These are phyloP conservation scores for Penicillium herquei DNA, from an alignment of 495 filamentous ascomycete genomes.

Conservation along the genomic window DNA sequence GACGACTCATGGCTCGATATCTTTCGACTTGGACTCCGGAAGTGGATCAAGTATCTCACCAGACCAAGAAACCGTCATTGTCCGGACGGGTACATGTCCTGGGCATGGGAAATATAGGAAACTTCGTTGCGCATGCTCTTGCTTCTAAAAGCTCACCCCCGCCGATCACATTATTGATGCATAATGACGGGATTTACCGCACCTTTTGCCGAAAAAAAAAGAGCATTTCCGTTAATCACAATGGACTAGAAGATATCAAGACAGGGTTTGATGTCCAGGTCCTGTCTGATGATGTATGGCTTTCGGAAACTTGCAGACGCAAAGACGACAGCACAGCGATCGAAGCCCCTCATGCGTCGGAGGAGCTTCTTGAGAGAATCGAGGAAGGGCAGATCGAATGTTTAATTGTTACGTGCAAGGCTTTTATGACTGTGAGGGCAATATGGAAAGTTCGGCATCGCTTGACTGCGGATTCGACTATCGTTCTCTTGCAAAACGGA, in stretches of 20 bases:
- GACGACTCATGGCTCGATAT: constrained; percentile 10
- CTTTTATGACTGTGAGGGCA: constrained; percentile 53
- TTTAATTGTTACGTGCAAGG: constrained; percentile 70
- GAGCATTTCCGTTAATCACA: constrained; percentile 29
- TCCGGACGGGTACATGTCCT: constrained; percentile 58
- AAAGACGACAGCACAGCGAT: constrained; percentile 10
- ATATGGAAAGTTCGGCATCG: constrained; percentile 60
- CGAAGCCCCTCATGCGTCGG: constrained; percentile 7
- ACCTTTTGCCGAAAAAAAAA: constrained; percentile 29
- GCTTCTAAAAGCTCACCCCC: constrained; percentile 56
- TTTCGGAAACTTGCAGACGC: constrained; percentile 24
- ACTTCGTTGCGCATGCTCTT: constrained; percentile 60
- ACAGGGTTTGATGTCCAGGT: constrained; percentile 44
- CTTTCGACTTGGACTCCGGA: constrained; percentile 37
- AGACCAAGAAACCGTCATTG: constrained; percentile 22
- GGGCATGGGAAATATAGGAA: constrained; percentile 57
- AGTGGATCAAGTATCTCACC: constrained; percentile 21
- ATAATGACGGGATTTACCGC: constrained; percentile 31
- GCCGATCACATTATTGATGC: constrained; percentile 57
- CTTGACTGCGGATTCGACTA: constrained; percentile 68
- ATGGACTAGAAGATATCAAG: constrained; percentile 41
- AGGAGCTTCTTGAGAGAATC: neutral
- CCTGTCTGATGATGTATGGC: constrained; percentile 24
- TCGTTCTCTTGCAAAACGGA: constrained; percentile 80
- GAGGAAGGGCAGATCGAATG: constrained; percentile 60